Percentiles rank a stretch among this genome's conserved stretches.
phyloP scores from a whole-genome alignment of 1,284 basidiomycete species.

The Irpex rosettiformis region DNA sequence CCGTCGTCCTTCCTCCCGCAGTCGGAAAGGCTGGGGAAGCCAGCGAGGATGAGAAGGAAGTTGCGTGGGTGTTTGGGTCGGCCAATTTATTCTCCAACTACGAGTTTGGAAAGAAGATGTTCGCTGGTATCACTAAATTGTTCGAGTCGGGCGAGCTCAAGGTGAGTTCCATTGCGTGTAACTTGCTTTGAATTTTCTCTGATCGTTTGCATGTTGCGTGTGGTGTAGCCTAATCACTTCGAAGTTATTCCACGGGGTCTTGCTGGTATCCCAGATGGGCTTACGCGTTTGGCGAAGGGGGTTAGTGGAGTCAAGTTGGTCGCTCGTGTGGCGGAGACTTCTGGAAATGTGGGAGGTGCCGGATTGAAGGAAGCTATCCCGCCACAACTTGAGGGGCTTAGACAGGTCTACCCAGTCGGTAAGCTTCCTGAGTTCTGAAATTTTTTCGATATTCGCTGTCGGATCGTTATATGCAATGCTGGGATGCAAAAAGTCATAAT shows the following conservation, averaged over 20 bases:
- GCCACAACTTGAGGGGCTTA: background rate
- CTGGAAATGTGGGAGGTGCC: conserved; percentile 2
- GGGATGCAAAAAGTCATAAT: too few relatives aligned
- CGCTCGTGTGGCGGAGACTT: conserved; percentile 27
- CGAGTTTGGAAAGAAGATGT: conserved; percentile 12
- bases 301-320: conserved; percentile 30
- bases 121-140: conserved; percentile 11
- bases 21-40: background rate
- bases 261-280: conserved; percentile 24
- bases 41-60: conserved; percentile 8
- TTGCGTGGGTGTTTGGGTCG: conserved; percentile 10
- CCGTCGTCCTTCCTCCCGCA: background rate
- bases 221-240: conserved; percentile 14
- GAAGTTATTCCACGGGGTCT: conserved; percentile 29
- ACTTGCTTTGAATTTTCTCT: background rate
- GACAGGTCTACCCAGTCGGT: background rate
- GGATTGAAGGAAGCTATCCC: background rate
- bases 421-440: background rate
- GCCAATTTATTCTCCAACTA: conserved; percentile 8
- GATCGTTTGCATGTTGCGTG: background rate
- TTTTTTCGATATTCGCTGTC: background rate
- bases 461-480: background rate
- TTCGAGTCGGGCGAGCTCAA: conserved; percentile 12
- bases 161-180: conserved; percentile 5
- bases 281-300: conserved; percentile 21